Evolutionary conservation across 2,329 filamentous ascomycete species (phyloP), one percentile per base, ranked within the genome.

Genomic region (Ophiostoma quercus): DNA sequence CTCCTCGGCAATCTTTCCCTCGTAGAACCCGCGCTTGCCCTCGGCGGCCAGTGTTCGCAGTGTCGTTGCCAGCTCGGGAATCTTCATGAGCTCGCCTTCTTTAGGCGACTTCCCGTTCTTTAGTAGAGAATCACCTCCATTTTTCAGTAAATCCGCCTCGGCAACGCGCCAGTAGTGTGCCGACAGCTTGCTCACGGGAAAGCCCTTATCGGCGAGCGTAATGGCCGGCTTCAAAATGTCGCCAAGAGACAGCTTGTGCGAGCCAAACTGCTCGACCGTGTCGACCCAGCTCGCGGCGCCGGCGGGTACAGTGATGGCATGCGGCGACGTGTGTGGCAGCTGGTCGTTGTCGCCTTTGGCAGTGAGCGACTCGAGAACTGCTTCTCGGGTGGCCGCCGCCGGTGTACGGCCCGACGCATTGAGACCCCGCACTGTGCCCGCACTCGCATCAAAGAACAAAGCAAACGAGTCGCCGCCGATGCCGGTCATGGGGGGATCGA

Each of bases 381-480:
- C 83, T 66, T 92, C 88, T 0, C 94, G 82, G 0, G 88, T 91
- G 70, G 82, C 87, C n/a, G 88, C 87, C 54, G 80, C 83, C 1
- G 91, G 88, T 14, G 92, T 88, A 37, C 93, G 88, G 22, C 94
- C 94, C 0, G 93, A 97, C n/a, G 93, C 94, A 77, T 98, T 98
- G 78, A 97, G 81, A 16, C 92, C 91, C 70, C 88, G 88, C 6
- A 97, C 89, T 73, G 91, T 90, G 77, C 90, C 91, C 0, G 88
- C 90, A 75, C 89, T 86, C 65, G 92, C 91, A 76, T 94, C 86
- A 81, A 94, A 97, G 82, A 87, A 97, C 37, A 97, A 86, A 77
- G 93, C 92, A 80, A 97, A 98, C 86, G 95, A 92, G 79, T 98
- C 94, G 71, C 94, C 94, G 67, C 94, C 94, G 72, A 98, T 96